Percentiles rank a stretch among this genome's conserved stretches.
phyloP scores from a whole-genome alignment of 2,329 filamentous ascomycete species.

The Volutella citrinella region DNA sequence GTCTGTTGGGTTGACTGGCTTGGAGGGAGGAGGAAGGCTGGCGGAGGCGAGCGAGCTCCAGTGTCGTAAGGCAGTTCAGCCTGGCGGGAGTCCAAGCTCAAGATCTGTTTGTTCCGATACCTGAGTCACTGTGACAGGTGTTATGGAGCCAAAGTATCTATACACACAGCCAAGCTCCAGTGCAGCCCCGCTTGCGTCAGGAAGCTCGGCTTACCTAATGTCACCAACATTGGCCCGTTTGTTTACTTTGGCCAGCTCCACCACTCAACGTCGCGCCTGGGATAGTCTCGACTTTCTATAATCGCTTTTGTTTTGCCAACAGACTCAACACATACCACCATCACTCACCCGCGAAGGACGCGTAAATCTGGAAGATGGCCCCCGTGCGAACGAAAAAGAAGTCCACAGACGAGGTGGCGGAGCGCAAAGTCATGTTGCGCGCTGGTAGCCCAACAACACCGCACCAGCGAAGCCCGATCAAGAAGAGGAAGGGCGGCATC shows the following conservation, averaged over 20 bases:
- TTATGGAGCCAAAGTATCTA: too few species aligned
- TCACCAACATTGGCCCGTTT: slow-evolving; percentile 15
- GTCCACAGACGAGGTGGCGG: slow-evolving; percentile 23
- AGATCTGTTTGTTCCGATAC: slow-evolving; percentile 21
- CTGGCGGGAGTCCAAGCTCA: slow-evolving; percentile 30
- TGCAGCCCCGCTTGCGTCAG: slow-evolving; percentile 19
- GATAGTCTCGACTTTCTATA: slow-evolving; percentile 17
- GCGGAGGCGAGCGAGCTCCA: slow-evolving; percentile 23
- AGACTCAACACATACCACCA: slow-evolving; percentile 3
- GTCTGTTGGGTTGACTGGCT: too few species aligned
- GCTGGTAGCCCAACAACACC: slow-evolving; percentile 36
- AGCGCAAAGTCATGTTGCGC: slow-evolving; percentile 20
- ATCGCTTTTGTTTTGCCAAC: slow-evolving; percentile 6
- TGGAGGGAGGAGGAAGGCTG: slow-evolving; percentile 26
- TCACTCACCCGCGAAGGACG: too few species aligned
- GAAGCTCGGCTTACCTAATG: slow-evolving; percentile 26
- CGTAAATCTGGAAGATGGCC: too few species aligned
- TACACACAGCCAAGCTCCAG: too few species aligned
- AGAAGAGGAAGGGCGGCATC: slow-evolving; percentile 59
- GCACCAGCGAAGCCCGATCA: slow-evolving; percentile 55
- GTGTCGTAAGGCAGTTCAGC: slow-evolving; percentile 47
- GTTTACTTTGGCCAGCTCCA: slow-evolving; percentile 27
- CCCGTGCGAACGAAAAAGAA: slow-evolving; percentile 40
- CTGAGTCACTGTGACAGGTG: background rate
- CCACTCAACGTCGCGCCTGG: slow-evolving; percentile 19